Conservation (phyloP, 352 stramenopile genomes). For the Globisporangium radiosum region DNA sequence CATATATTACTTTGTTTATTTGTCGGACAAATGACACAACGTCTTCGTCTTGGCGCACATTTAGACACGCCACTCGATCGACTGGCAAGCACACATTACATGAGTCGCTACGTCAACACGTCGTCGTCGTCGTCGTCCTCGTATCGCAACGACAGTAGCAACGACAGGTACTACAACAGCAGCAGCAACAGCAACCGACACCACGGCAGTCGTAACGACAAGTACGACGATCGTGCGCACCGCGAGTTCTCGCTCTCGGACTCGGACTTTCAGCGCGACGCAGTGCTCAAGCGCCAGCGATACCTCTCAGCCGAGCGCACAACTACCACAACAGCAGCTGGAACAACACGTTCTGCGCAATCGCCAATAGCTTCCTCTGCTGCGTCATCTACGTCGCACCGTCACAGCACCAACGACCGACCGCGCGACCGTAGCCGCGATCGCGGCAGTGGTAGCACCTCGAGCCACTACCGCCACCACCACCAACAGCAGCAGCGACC, state of each 20-base stretch:
- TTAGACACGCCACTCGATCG: no score
- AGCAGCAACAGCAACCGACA: not conserved
- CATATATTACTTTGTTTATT: no score
- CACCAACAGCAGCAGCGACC: not conserved
- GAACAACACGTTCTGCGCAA: not conserved
- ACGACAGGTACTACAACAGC: not conserved
- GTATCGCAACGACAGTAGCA: not conserved
- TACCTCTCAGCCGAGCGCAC: constrained; percentile 26
- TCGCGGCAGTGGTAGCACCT: not conserved
- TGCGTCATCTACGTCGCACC: not conserved
- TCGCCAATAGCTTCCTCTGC: no score
- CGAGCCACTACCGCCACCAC: not conserved
- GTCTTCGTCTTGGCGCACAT: no score
- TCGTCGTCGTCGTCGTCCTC: not conserved
- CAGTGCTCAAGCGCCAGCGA: constrained; percentile 47
- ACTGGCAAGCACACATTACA: not conserved
- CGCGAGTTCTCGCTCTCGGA: constrained; percentile 48
- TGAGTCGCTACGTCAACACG: not conserved
- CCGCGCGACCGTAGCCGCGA: not conserved
- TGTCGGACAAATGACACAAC: no score
- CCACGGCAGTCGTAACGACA: not conserved
- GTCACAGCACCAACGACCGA: not conserved
- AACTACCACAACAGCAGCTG: not conserved
- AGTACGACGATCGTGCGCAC: no score
- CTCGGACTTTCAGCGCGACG: constrained; percentile 47